Evolutionary conservation across 257 asterid species (phyloP), one percentile per base, ranked within the genome.

Genomic region (Petunia axillaris): DNA sequence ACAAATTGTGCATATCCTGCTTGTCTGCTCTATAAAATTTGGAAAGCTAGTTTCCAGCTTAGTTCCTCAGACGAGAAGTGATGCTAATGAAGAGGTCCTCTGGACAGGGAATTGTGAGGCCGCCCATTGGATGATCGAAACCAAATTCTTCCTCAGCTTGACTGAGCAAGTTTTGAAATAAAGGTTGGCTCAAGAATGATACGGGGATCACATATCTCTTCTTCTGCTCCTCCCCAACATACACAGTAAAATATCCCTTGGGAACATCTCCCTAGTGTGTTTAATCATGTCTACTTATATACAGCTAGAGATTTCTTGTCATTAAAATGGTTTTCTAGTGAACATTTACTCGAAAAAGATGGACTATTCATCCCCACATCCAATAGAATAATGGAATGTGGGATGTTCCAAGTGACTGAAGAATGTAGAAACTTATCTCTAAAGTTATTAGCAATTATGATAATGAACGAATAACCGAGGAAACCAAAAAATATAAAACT

Each of bases 211-310:
- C 81, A 68, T 84, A 85, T 4, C 89, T 80, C 75, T 82, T 87
- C 82, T 81, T 85, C 6, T 89, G 65, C 25, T 16, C 37, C 79
- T 83, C 83, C 0, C 97, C 94, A 11, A 90, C 94, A 74, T 89
- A 92, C n/a, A 91, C 87, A 4, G 84, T 91, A 3, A 87, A 36
- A 64, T 89, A 89, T 9, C 95, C 95, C 75, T 89, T 91, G 4
- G 94, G 94, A 40, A 89, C 89, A 16, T 82, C 83, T 41, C 14
- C 38, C 6, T 59, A 5, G 65, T 6, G 65, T 59, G 64, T n/a
- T 16, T 59, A 16, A 5, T 46, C 52, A 46, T 25, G 25, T 25
- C 25, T 25, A 25, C 25, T 25, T 25, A 25, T 8, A 59, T 16
- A 59, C 39, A 59, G 11, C 39, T 59, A 59, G 13, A 59, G 13